These are phyloP conservation scores for Cenchrus americanus DNA, from an alignment of 176 grass and related monocot genomes.

Conservation along the genomic window DNA sequence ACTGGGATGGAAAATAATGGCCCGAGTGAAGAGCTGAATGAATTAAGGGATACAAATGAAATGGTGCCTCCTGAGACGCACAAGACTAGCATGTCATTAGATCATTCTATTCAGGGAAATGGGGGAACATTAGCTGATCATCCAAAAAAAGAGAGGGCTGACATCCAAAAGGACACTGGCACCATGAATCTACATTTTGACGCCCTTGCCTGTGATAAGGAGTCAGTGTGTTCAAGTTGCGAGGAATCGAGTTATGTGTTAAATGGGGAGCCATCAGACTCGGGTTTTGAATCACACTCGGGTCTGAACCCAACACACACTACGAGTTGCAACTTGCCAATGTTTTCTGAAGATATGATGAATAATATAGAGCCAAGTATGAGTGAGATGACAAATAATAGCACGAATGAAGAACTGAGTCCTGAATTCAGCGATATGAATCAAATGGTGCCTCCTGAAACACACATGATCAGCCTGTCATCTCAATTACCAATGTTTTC, in stretches of 20 bases:
- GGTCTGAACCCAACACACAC: constrained; percentile 21
- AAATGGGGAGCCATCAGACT: constrained; percentile 6
- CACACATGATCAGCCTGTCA: neutral
- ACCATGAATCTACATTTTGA: constrained; percentile 6
- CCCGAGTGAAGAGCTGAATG: neutral
- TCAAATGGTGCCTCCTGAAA: constrained; percentile 34
- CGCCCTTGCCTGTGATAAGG: constrained; percentile 27
- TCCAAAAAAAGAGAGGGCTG: neutral
- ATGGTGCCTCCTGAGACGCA: constrained; percentile 29
- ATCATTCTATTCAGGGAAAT: neutral
- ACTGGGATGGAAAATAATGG: neutral
- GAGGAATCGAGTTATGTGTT: constrained; percentile 31
- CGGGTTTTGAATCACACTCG: constrained; percentile 20
- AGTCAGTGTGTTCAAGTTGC: constrained; percentile 48
- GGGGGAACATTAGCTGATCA: neutral
- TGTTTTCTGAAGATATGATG: constrained; percentile 22
- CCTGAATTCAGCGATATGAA: constrained; percentile 8
- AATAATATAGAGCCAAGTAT: neutral
- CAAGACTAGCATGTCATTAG: neutral
- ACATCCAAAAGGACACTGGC: constrained; percentile 38
- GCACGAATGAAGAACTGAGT: neutral
- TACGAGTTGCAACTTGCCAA: neutral
- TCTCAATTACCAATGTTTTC: constrained; percentile 32
- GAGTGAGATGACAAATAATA: neutral
- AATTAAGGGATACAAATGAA: constrained; percentile 1